Evolutionary conservation across 1,284 basidiomycete species (phyloP).

Genomic region (Irpex sp.): DNA sequence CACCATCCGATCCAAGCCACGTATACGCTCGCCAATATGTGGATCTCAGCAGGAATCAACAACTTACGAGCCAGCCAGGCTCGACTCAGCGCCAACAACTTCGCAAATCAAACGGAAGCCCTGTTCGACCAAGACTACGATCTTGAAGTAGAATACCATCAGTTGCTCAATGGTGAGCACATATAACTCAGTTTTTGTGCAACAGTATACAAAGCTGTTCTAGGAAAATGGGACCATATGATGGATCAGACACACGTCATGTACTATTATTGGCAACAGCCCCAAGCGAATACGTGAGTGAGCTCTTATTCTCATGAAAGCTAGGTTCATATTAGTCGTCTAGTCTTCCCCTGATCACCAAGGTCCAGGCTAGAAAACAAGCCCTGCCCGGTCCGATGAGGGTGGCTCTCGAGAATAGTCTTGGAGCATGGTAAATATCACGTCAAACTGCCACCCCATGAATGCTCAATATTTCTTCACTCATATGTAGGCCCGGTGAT

Average conservation of each 20-base stretch:
- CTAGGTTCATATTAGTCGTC: neutral
- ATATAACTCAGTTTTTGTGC: neutral
- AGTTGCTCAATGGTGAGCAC: conserved; percentile 47
- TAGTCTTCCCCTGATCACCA: conserved; percentile 54
- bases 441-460: neutral
- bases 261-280: conserved; percentile 72
- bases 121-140: conserved; percentile 59
- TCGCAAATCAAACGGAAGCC: conserved; percentile 50
- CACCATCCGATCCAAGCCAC: conserved; percentile 61
- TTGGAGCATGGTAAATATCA: conserved; percentile 46
- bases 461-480: too few relatives aligned
- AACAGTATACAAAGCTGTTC: neutral
- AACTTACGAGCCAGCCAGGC: conserved; percentile 64
- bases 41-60: conserved; percentile 56
- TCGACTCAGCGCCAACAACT: conserved; percentile 54
- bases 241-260: conserved; percentile 66
- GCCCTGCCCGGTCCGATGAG: conserved; percentile 61
- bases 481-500: conserved; percentile 52
- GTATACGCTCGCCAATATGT: conserved; percentile 52
- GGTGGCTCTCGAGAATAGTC: conserved; percentile 58
- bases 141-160: conserved; percentile 56
- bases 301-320: neutral
- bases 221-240: conserved; percentile 61
- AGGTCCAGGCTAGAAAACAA: conserved; percentile 53
- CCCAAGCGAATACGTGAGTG: conserved; percentile 55